Conservation (phyloP, 371 early-diverging fungal species). For the Mucor velutinosus region DNA sequence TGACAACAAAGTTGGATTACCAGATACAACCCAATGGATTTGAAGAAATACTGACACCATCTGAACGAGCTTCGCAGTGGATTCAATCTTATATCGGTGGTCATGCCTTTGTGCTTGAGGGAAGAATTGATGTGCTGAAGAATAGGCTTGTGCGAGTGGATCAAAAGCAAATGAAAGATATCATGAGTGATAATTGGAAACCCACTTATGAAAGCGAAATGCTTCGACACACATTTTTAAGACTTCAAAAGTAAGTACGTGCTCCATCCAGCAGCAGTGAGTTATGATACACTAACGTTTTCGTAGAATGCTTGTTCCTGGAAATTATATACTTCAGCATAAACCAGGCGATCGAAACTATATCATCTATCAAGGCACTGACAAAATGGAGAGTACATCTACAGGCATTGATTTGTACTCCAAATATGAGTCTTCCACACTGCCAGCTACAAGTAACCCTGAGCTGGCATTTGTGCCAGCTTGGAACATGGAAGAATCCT, state of each 20-base stretch:
- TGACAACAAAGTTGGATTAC: slow-evolving; percentile 26
- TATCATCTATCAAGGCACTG: neutral
- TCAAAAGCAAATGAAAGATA: slow-evolving; percentile 25
- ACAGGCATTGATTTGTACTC: neutral
- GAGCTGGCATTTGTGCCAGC: neutral
- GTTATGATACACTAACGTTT: neutral
- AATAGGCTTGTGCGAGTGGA: slow-evolving; percentile 18
- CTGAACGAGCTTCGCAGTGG: slow-evolving; percentile 25
- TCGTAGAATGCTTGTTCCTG: slow-evolving; percentile 13
- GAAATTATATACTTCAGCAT: slow-evolving; percentile 16
- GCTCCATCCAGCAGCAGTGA: neutral
- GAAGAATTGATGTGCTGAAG: slow-evolving; percentile 21
- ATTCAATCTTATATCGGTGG: slow-evolving; percentile 29
- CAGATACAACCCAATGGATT: slow-evolving; percentile 5
- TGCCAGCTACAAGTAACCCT: neutral
- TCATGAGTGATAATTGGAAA: slow-evolving; percentile 29
- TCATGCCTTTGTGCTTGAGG: slow-evolving; percentile 23
- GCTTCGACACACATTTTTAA: slow-evolving; percentile 9
- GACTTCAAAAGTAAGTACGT: slow-evolving; percentile 15
- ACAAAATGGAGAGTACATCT: neutral
- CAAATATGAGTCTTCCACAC: neutral
- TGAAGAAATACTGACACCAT: slow-evolving; percentile 17
- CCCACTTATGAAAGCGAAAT: slow-evolving; percentile 20
- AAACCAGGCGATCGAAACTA: slow-evolving; percentile 2
- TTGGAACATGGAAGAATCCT: neutral